Base-by-base conservation (phyloP, 2,329 filamentous ascomycete genomes). In the Trichoderma brevicompactum region DNA sequence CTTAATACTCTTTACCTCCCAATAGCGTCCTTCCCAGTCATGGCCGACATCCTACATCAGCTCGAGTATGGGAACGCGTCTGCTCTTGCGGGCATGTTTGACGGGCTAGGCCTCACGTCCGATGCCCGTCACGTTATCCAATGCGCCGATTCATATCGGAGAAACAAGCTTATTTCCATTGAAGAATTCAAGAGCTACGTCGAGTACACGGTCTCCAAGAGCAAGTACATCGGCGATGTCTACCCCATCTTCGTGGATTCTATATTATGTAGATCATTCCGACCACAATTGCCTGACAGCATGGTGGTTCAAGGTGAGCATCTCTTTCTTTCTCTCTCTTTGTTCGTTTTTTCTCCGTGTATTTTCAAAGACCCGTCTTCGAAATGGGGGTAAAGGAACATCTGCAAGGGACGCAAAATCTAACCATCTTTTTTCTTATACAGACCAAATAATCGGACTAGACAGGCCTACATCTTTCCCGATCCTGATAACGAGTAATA, bases 211-310 rank as follows among this genome's bases (percentile, higher is more conserved):
- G 41, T 7, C 23, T 46, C 40, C 12, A 58, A 58, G 54, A 58
- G 54, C 54, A 46, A 46, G 54, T 58, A 58, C 2, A 46, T 58
- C 41, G 54, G 54, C 15, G 54, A 58, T 19, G 28, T 58, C 54
- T 58, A 44, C 5, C 54, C 54, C 3, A 58, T 58, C 10, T 44
- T 46, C 6, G 41, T 58, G 54, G 54, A 58, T 9, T 3, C 41
- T 23, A 58, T 46, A 1, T 23, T 46, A n/a, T 58, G 54, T n/a
- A 36, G 15, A 34, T 58, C 54, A 36, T 10, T 58, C 15, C 54
- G 28, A 46, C 54, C 41, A 13, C 54, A 58, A 23, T 36, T 58
- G 41, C 28, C 54, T 19, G 41, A 58, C 9, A 46, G 54, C 54
- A 58, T 58, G 54, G 41, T 58, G 41, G 32, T 23, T 23, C n/a